A percentile compares a stretch with the other conserved stretches of the same genome.
Evolutionary conservation across 371 early-diverging fungal species (phyloP).

Genomic region (Massospora cicadina): DNA sequence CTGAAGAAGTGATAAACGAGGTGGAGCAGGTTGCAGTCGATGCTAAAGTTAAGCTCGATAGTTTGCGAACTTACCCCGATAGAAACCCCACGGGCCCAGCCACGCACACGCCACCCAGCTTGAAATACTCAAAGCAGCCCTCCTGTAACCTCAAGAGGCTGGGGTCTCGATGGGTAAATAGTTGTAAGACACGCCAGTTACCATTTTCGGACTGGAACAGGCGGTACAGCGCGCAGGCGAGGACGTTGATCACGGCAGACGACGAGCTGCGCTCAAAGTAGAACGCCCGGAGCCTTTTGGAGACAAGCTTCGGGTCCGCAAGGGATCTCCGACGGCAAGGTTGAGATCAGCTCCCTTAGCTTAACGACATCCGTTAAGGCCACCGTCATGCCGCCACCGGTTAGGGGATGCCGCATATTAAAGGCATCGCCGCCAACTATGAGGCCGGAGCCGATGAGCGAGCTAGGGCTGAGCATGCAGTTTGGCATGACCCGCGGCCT

Average conservation of each 20-base stretch:
- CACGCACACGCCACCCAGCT: conserved; percentile 58
- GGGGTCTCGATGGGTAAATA: conserved; percentile 6
- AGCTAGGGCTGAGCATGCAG: conserved; percentile 60
- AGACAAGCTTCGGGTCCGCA: conserved; percentile 25
- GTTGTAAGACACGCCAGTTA: conserved; percentile 14
- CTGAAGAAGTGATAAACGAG: conserved; percentile 10
- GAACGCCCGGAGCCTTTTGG: conserved; percentile 35
- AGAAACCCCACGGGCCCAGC: conserved; percentile 70
- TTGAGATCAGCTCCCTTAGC: conserved; percentile 28
- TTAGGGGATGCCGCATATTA: conserved; percentile 88
- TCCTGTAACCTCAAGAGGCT: conserved; percentile 30
- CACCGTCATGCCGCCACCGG: conserved; percentile 91
- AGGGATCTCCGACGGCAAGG: conserved; percentile 24
- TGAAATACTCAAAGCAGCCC: conserved; percentile 77
- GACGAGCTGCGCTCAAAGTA: conserved; percentile 64
- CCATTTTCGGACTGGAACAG: conserved; percentile 61
- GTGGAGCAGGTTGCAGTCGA: background rate
- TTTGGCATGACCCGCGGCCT: conserved; percentile 78
- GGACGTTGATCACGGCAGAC: conserved; percentile 65
- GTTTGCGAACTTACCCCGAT: conserved; percentile 32
- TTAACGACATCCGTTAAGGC: conserved; percentile 75
- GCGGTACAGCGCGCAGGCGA: conserved; percentile 74
- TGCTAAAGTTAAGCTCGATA: background rate
- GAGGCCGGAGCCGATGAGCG: conserved; percentile 32
- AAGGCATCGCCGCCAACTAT: conserved; percentile 81